Base-by-base conservation (phyloP, 2,329 filamentous ascomycete species). In the Talaromyces sp. region DNA sequence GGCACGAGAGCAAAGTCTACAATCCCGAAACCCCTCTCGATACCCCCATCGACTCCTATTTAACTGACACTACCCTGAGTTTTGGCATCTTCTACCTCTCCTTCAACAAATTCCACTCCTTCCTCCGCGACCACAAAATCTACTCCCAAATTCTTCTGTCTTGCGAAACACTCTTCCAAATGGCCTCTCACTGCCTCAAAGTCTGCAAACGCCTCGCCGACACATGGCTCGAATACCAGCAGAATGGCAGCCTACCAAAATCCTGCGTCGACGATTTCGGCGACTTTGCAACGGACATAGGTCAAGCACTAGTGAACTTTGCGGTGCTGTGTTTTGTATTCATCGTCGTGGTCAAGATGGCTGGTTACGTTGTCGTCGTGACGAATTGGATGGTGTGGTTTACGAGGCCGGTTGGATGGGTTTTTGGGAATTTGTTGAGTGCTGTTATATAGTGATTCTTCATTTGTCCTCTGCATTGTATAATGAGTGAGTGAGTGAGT, bases 331-430 rank as follows among this genome's bases (percentile, higher is more conserved):
- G 71, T 0, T 75, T 76, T 56, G 67, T 73, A 3, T 69, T 73
- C 39, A 67, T 77, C 61, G 25, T 78, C 2, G 57, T 78, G 4
- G 70, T 72, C 2, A 73, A 74, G 19, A 68, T 70, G 58, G 72
- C 73, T 3, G 70, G 72, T 1, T 77, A 77, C 37, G 61, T 77
- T 47, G 70, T 76, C 45, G 68, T 77, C 22, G 62, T 78, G 39
- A 73, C 72, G 4, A 73, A 71, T 22, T 79, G 77, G 77, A 67
- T 79, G 33, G 61, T 75, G 13, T 79, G 77, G 77, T 69, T 78
- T 61, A 69, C 70, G 1, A 72, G 66, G 47, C 77, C 77, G 1
- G 73, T 78, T 68, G 72, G 71, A 0, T 76, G 74, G 73, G 61
- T 72, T 8, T 69, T 77, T 57, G 69, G 73, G 15, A 54, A 57